Base-by-base conservation (phyloP, 73 alveolate species). In the Paramecium bursaria region DNA sequence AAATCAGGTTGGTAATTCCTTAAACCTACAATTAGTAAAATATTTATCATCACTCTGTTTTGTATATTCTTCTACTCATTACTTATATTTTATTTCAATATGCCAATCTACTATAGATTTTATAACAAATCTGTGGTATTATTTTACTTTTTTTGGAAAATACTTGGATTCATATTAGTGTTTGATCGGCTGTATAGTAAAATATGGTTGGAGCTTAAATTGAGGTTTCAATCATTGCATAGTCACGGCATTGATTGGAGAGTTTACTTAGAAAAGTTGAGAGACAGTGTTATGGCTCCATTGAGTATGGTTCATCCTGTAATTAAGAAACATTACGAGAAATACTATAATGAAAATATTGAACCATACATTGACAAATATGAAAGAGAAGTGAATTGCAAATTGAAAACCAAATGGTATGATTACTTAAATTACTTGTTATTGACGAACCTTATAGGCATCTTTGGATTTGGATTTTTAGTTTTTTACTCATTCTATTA, bases 321-420 rank as follows among this genome's bases (percentile, higher is more conserved):
- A n/a, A n/a, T n/a, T n/a, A n/a, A n/a, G n/a, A n/a, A n/a, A n/a
- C n/a, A n/a, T n/a, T n/a, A n/a, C n/a, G n/a, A n/a, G n/a, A 67
- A 67, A n/a, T 67, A 67, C 44, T 67, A 31, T 67, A 47, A 67
- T 42, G 82, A 67, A 2, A 47, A 42, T 9, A 39, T 67, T 1
- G 19, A 19, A 67, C 82, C 82, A 39, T 15, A 67, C 27, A 17
- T 67, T 19, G 82, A 67, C 4, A 67, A 42, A 67, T 67, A 67
- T 35, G 82, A 67, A 42, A 67, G 55, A 13, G 55, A 31, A 42
- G 26, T 19, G 33, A 42, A 67, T 42, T 29, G 60, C 10, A 67
- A 67, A 42, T 19, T 67, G 60, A 67, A 67, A 67, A 67, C 82
- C 10, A 15, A 67, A 67, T 67, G 82, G 82, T 67, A 67, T 35